Base-by-base conservation (phyloP, 2,329 filamentous ascomycete species). In the Ophiostoma australiae region DNA sequence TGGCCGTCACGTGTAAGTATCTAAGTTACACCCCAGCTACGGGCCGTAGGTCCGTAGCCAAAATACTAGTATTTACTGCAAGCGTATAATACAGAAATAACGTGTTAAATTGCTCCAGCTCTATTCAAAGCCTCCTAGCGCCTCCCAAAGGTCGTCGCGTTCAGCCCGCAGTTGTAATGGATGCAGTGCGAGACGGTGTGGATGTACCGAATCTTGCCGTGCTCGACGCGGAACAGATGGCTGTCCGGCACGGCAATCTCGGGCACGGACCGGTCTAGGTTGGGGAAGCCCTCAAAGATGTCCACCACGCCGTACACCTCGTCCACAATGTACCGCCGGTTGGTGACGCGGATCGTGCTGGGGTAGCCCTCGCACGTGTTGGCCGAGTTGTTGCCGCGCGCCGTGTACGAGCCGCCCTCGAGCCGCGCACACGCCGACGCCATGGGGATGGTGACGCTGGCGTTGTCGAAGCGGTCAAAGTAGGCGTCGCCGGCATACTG, bases 101-200 rank as follows among this genome's bases (percentile, higher is more conserved):
- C n/a, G n/a, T n/a, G 27, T 3, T 31, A 3, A 31, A 31, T 3
- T 31, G 27, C 27, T 31, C 27, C 27, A 31, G 1, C 27, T 31
- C 4, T 41, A 1, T 41, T 3, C 15, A 23, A 7, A 52, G 23
- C 65, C 33, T 33, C 55, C 33, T 73, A 55, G 7, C 20, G 5
- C 23, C 23, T 3, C 11, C 27, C 15, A 63, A 27, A 27, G 13
- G 58, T 33, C 23, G 58, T 20, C 27, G 58, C 35, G 4, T 63
- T 63, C 2, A 63, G 11, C 3, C 58, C 27, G 15, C 76, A 77
- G 10, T 75, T 74, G 6, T 74, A 75, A 15, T 74, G 61, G 20
- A 73, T 73, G 71, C 76, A 77, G 7, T 79, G 76, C 13, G 77
- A 79, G 4, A 76, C 73, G 1, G 76, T 78, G 31, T 78, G 76